Percentiles rank a stretch among this genome's conserved stretches.
Evolutionary conservation across 2,329 filamentous ascomycete species (phyloP).

Genomic region (Escovopsis sp.): DNA sequence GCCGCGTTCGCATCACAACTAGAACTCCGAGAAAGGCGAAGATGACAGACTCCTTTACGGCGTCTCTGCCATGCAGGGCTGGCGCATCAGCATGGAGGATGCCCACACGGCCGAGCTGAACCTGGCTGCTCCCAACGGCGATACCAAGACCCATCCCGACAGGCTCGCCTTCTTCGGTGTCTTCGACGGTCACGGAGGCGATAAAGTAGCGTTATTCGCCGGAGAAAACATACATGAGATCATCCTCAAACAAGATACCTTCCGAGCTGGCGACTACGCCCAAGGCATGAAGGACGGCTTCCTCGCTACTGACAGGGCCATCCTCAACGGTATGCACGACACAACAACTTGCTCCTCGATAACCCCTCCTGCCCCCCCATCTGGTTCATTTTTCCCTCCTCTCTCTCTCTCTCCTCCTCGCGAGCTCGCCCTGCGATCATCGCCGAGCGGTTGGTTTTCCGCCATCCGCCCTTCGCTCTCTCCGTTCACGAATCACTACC

Average conservation of each 20-base stretch:
- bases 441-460: background rate
- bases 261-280: constrained; percentile 80
- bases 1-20: constrained; percentile 7
- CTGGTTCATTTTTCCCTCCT: background rate
- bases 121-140: constrained; percentile 46
- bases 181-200: constrained; percentile 93
- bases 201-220: constrained; percentile 87
- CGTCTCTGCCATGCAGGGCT: constrained; percentile 98
- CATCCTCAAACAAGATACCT: constrained; percentile 85
- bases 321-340: constrained; percentile 63
- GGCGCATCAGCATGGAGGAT: constrained; percentile 99
- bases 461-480: background rate
- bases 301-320: constrained; percentile 86
- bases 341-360: background rate
- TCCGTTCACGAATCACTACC: background rate
- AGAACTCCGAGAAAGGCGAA: constrained; percentile 81
- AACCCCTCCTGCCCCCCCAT: background rate
- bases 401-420: background rate
- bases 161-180: constrained; percentile 93
- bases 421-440: background rate
- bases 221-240: constrained; percentile 91
- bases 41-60: constrained; percentile 90
- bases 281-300: constrained; percentile 97
- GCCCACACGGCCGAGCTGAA: constrained; percentile 83
- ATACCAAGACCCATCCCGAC: constrained; percentile 50